Base-by-base conservation (phyloP, 345 rosid species). In the Punica granatum region DNA sequence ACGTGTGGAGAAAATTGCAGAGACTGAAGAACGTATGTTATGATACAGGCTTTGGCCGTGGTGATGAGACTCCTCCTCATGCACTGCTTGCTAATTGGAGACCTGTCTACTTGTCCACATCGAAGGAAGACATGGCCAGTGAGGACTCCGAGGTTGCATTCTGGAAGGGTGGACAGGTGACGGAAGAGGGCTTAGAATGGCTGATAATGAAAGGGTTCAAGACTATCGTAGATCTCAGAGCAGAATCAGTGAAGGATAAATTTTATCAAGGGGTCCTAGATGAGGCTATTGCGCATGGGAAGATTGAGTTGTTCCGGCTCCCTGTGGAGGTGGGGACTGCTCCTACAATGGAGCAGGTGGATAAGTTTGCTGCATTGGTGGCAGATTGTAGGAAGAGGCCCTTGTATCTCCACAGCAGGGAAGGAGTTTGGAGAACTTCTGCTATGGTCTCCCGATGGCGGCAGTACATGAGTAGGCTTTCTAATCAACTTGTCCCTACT, bases 361-460 rank as follows among this genome's bases (percentile, higher is more conserved):
- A 89, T 79, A 82, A 78, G 75, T 93, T 93, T 86, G 96, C 97
- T 23, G 85, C 89, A 64, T 70, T 89, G 64, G 87, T 93, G 69
- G 78, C 86, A 33, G 94, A 90, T 79, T 67, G 74, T 74, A 78
- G 85, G 78, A 93, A 86, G 80, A 82, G 46, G 75, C 97, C 98
- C 41, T 77, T 93, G 51, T 93, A 89, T 75, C 91, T 93, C 43
- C 97, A 93, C 71, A 87, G 98, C 70, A 93, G 85, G 73, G 97
- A 93, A 86, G 98, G 97, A 63, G 90, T 72, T 23, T 74, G 92
- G 95, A 86, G 98, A 84, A 80, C 95, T 65, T 85, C 85, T 65
- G 92, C 95, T 31, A 86, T 93, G 98, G 79, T 90, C 43, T 90
- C 98, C 62, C 84, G 97, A 78, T 93, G 98, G 95, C 83, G 86